Base-by-base conservation (phyloP, 495 filamentous ascomycete species). In the Neurospora sp. region DNA sequence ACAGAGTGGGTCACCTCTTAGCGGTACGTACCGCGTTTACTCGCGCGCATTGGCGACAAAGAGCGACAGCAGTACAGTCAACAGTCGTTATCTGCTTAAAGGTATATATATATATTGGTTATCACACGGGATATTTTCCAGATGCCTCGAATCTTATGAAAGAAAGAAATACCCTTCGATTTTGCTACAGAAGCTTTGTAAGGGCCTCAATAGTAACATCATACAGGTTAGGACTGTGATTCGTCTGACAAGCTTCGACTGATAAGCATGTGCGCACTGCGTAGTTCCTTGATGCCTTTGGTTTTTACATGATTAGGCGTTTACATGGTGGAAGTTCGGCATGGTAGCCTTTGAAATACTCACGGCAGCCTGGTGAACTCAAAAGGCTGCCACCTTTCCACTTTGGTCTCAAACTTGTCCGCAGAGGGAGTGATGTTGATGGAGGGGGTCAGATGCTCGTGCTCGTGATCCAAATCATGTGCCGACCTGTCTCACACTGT, bases 401-500 rank as follows among this genome's bases (percentile, higher is more conserved):
- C 3, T 6, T 4, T 65, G 27, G 14, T 65, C 35, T 16, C 1
- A 61, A 61, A 1, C 22, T 7, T 61, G 20, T 22, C 47, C 12
- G 9, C 12, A 31, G 12, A 61, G 53, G 53, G 27, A 61, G 12
- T 61, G 14, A 18, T 61, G 6, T 61, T 61, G 27, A 61, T 18
- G 27, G 53, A 35, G 27, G 53, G 1, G 22, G 53, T 65, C 53
- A 65, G 53, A 65, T 65, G 53, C 14, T 65, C 27, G 53, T 35
- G 27, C 53, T 61, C 53, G 53, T 65, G 53, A 65, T 65, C 41
- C 72, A 70, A 73, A 76, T 74, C 76, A 77, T 76, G 76, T 76
- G 76, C 71, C 71, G 16, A 40, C 70, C 27, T 78, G 76, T 78
- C 76, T 76, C 73, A 78, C 74, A 53, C 31, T 37, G 20, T 42